Conservation (phyloP, 78 protist genomes). For the Speleostelium caveatum region DNA sequence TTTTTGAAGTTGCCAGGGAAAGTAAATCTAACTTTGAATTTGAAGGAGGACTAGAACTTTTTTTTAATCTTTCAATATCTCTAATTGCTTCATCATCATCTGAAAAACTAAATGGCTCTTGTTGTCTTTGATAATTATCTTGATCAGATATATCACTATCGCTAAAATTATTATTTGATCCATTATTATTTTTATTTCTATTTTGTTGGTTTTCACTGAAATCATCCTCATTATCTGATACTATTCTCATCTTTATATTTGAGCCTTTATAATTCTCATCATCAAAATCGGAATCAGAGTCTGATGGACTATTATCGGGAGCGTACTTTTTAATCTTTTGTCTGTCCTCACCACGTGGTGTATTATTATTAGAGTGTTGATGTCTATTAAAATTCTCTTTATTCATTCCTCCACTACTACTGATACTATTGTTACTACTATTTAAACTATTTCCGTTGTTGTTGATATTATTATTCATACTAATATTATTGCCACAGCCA, state of each 20-base stretch:
- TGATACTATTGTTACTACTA: too few relatives aligned
- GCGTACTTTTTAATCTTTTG: background rate
- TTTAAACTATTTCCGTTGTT: too few relatives aligned
- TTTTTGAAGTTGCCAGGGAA: too few relatives aligned
- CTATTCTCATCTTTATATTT: background rate
- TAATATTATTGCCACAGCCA: background rate
- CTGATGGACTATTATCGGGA: background rate
- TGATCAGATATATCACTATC: background rate
- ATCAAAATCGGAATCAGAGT: background rate
- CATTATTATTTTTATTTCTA: background rate
- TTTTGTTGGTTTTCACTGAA: background rate
- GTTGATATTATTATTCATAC: background rate
- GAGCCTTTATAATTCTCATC: background rate
- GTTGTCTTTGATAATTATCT: background rate
- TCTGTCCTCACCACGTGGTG: too few relatives aligned
- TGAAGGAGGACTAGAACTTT: too few relatives aligned
- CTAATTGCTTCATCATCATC: background rate
- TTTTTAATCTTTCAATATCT: background rate
- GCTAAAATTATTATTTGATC: background rate
- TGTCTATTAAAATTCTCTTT: background rate
- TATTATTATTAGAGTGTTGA: too few relatives aligned
- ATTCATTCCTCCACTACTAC: background rate
- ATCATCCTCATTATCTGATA: background rate
- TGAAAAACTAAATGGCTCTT: background rate
- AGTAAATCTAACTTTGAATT: too few relatives aligned